Evolutionary conservation across 2,329 filamentous ascomycete genomes (phyloP).

Genomic region (Phialemoniopsis sp.): DNA sequence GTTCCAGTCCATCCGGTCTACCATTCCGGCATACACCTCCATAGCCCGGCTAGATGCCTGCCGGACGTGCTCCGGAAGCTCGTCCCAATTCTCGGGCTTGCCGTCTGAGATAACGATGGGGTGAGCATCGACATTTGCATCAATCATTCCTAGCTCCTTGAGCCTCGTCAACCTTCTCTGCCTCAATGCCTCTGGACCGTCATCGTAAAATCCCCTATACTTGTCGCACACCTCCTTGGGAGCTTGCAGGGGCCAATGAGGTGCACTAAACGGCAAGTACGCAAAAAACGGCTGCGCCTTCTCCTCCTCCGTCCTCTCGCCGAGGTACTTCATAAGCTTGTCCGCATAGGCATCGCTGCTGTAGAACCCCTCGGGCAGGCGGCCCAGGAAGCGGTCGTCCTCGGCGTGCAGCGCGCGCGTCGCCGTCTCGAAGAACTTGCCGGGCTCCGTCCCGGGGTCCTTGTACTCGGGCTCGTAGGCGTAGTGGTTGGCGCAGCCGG

Average conservation of each 20-base stretch:
- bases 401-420: conserved; percentile 32
- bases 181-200: conserved; percentile 54
- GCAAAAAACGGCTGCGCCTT: conserved; percentile 48
- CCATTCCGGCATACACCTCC: conserved; percentile 62
- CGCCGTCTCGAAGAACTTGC: conserved; percentile 30
- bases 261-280: conserved; percentile 58
- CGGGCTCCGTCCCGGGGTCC: conserved; percentile 24
- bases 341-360: conserved; percentile 48
- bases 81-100: conserved; percentile 42
- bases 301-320: conserved; percentile 34
- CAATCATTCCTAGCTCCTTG: conserved; percentile 52
- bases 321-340: conserved; percentile 46
- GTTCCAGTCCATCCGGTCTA: conserved; percentile 56
- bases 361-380: conserved; percentile 45
- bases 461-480: conserved; percentile 40
- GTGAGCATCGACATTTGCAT: conserved; percentile 43
- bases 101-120: conserved; percentile 40
- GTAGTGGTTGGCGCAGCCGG: conserved; percentile 53
- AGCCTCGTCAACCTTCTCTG: conserved; percentile 47
- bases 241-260: conserved; percentile 61
- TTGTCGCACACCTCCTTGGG: conserved; percentile 49
- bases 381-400: conserved; percentile 26
- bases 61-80: conserved; percentile 38
- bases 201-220: conserved; percentile 56
- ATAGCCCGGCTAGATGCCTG: conserved; percentile 47